A percentile compares a stretch with the other conserved stretches of the same genome.
Conservation (phyloP, 257 asterid species). For the Solanum dulcamara region DNA sequence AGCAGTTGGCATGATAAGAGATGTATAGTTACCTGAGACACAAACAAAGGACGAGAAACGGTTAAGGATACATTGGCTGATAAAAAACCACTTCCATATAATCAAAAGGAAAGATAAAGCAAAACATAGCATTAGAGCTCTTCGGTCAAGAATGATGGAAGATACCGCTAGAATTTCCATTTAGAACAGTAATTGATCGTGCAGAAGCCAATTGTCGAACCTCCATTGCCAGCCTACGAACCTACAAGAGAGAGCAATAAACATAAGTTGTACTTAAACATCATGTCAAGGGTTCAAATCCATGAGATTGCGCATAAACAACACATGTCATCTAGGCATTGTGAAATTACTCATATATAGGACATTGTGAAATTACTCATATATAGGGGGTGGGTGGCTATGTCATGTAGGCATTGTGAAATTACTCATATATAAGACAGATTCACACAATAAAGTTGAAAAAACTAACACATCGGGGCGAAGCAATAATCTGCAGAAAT, state of each 20-base stretch:
- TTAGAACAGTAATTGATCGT: conserved; percentile 52
- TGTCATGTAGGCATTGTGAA: neutral
- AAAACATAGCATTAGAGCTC: neutral
- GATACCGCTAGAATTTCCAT: conserved; percentile 46
- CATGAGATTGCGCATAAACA: neutral
- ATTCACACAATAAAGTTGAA: neutral
- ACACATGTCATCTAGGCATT: neutral
- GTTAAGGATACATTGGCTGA: neutral
- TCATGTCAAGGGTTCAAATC: neutral
- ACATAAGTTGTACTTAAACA: neutral
- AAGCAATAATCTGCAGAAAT: neutral
- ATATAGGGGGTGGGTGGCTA: neutral
- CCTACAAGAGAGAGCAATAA: conserved; percentile 23
- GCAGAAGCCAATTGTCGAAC: conserved; percentile 49
- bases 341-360: neutral
- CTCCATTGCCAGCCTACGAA: conserved; percentile 66
- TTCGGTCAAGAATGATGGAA: neutral
- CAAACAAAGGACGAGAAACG: neutral
- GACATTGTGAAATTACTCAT: neutral
- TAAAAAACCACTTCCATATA: neutral
- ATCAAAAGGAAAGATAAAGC: neutral
- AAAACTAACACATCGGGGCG: neutral
- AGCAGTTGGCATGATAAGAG: conserved; percentile 58
- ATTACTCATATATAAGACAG: neutral
- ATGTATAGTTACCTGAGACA: conserved; percentile 34